Percentiles rank a stretch among this genome's conserved stretches.
Conservation (phyloP, 768 basidiomycete species). For the Amanita jacksonii region DNA sequence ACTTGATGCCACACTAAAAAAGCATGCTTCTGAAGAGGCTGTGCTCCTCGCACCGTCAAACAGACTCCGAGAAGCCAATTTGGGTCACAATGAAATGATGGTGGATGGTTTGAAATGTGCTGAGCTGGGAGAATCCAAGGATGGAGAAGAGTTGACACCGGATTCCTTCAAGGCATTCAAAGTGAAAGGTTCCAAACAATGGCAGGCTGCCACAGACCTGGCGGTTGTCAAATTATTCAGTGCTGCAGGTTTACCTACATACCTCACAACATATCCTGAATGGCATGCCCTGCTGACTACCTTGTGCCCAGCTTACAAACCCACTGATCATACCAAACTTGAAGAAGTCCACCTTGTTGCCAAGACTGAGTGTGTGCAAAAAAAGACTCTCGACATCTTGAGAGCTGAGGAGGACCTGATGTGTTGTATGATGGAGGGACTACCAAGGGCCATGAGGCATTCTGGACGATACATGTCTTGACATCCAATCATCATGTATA, state of each 20-base stretch:
- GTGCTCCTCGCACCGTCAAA: too few species aligned
- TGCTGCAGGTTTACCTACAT: not conserved
- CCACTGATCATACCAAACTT: not conserved
- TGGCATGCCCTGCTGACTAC: not conserved
- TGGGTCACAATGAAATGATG: too few species aligned
- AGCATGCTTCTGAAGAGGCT: too few species aligned
- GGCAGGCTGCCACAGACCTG: not conserved
- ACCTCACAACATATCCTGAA: not conserved
- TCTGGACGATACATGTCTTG: constrained; percentile 24
- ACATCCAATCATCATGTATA: constrained; percentile 18
- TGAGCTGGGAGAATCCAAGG: too few species aligned
- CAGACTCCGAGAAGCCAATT: too few species aligned
- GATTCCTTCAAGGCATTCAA: not conserved
- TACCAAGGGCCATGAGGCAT: constrained; percentile 16
- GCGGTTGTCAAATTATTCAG: not conserved
- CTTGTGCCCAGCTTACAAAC: not conserved
- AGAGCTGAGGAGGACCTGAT: not conserved
- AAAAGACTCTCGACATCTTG: not conserved
- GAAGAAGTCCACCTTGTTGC: not conserved
- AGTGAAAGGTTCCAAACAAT: not conserved
- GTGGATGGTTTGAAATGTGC: too few species aligned
- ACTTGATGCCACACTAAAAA: not conserved
- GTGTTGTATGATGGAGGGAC: constrained; percentile 19
- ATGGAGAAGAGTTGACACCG: too few species aligned
- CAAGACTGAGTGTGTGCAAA: not conserved